Percentiles rank a stretch among this genome's conserved stretches.
phyloP scores from a whole-genome alignment of 768 basidiomycete genomes.

The Tricholoma matsutake region DNA sequence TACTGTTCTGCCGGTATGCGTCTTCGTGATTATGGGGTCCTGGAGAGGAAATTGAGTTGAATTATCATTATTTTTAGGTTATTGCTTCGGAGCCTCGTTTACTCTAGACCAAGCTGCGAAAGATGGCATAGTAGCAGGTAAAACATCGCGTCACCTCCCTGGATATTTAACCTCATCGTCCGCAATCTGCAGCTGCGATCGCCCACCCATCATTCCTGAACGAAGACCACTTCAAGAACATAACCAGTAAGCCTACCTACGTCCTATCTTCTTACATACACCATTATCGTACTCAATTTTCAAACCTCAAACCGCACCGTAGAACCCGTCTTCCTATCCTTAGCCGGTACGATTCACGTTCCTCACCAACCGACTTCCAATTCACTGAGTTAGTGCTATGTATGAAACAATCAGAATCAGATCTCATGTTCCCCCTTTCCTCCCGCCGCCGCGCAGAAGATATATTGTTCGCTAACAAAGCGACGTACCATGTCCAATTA shows the following conservation, averaged over 20 bases:
- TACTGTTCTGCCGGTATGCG: slow-evolving; percentile 47
- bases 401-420: neutral
- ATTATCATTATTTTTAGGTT: slow-evolving; percentile 42
- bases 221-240: slow-evolving; percentile 43
- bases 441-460: slow-evolving; percentile 56
- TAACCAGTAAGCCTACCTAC: slow-evolving; percentile 39
- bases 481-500: slow-evolving; percentile 53
- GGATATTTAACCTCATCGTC: neutral
- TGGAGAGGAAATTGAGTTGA: neutral
- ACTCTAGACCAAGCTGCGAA: slow-evolving; percentile 44
- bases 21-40: too few species aligned
- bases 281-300: neutral
- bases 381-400: neutral
- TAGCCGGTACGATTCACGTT: slow-evolving; percentile 40
- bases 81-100: slow-evolving; percentile 58
- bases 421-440: slow-evolving; percentile 27
- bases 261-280: neutral
- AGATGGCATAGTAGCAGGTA: slow-evolving; percentile 38
- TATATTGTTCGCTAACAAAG: slow-evolving; percentile 47
- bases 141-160: slow-evolving; percentile 2
- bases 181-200: slow-evolving; percentile 41
- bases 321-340: slow-evolving; percentile 56
- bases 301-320: neutral
- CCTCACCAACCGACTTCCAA: neutral
- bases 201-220: slow-evolving; percentile 53